These are phyloP conservation scores for Ashbya aceris DNA, from an alignment of 1,139 yeast genomes.

Conservation along the genomic window DNA sequence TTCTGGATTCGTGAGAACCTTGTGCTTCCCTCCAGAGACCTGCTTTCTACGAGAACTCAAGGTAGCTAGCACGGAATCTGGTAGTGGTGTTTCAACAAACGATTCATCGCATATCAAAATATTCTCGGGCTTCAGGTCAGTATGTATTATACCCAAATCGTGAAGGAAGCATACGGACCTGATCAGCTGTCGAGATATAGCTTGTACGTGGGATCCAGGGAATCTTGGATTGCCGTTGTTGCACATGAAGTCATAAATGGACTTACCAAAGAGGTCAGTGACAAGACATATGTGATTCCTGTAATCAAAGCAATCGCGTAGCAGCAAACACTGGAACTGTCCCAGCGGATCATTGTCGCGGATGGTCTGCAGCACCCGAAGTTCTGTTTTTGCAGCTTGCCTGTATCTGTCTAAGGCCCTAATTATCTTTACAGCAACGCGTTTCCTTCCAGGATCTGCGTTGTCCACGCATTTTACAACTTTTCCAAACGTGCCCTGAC, in stretches of 20 bases:
- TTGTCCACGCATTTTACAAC: conserved; percentile 67
- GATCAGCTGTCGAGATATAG: conserved; percentile 76
- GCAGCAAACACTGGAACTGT: conserved; percentile 22
- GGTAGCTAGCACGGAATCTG: conserved; percentile 14
- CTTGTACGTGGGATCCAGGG: conserved; percentile 79
- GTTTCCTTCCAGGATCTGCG: conserved; percentile 34
- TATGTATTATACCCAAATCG: conserved; percentile 82
- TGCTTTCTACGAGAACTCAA: conserved; percentile 26
- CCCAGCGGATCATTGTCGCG: conserved; percentile 50
- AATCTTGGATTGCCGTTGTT: conserved; percentile 63
- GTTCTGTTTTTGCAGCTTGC: conserved; percentile 80
- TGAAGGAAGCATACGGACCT: conserved; percentile 84
- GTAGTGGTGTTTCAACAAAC: conserved; percentile 23
- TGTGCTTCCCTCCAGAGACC: conserved; percentile 31
- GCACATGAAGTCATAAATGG: conserved; percentile 83
- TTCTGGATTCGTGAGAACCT: conserved; percentile 64
- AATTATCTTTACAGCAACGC: conserved; percentile 87
- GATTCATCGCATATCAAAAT: conserved; percentile 64
- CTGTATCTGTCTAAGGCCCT: conserved; percentile 69
- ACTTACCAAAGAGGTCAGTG: conserved; percentile 76
- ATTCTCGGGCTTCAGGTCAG: conserved; percentile 91
- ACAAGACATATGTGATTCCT: conserved; percentile 91
- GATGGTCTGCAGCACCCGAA: conserved; percentile 62
- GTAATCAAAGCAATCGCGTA: conserved; percentile 86
- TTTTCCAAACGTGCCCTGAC: conserved; percentile 97